These are phyloP conservation scores for Centrapalus pauciflorus DNA, from an alignment of 129 eudicot species.

Conservation along the genomic window DNA sequence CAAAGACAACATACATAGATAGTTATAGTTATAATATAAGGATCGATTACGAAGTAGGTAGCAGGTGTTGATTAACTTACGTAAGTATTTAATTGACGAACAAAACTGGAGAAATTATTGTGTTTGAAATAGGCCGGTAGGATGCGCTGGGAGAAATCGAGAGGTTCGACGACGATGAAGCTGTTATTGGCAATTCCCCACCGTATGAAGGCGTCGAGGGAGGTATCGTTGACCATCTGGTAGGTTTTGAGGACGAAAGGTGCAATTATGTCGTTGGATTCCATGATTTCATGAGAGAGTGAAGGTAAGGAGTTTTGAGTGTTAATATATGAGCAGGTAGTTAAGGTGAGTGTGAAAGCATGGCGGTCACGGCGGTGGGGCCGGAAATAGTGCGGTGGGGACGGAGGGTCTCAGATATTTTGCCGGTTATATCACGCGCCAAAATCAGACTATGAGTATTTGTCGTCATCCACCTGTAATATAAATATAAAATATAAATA, in stretches of 20 bases:
- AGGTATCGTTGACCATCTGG: slow-evolving; percentile 73
- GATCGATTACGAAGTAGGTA: neutral
- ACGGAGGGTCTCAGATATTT: slow-evolving; percentile 11
- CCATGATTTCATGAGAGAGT: slow-evolving; percentile 20
- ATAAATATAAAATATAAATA: neutral
- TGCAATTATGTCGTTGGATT: slow-evolving; percentile 39
- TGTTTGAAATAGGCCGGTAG: slow-evolving; percentile 74
- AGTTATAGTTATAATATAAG: no score
- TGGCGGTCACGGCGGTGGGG: slow-evolving; percentile 25
- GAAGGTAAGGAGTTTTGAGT: neutral
- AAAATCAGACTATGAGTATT: slow-evolving; percentile 13
- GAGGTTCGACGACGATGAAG: slow-evolving; percentile 64
- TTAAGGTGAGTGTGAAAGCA: slow-evolving; percentile 4
- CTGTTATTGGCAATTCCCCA: slow-evolving; percentile 71
- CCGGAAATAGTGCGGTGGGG: slow-evolving; percentile 3
- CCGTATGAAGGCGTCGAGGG: slow-evolving; percentile 40
- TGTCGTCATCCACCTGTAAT: neutral
- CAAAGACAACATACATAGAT: neutral
- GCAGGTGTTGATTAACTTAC: slow-evolving; percentile 42
- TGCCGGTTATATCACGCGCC: slow-evolving; percentile 16
- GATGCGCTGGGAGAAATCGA: slow-evolving; percentile 52
- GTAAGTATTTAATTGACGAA: slow-evolving; percentile 79
- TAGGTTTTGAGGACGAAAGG: slow-evolving; percentile 83
- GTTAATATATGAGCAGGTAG: slow-evolving; percentile 3
- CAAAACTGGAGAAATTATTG: slow-evolving; percentile 67